Conservation (phyloP, 495 filamentous ascomycete genomes). For the Cercophora newfieldiana region DNA sequence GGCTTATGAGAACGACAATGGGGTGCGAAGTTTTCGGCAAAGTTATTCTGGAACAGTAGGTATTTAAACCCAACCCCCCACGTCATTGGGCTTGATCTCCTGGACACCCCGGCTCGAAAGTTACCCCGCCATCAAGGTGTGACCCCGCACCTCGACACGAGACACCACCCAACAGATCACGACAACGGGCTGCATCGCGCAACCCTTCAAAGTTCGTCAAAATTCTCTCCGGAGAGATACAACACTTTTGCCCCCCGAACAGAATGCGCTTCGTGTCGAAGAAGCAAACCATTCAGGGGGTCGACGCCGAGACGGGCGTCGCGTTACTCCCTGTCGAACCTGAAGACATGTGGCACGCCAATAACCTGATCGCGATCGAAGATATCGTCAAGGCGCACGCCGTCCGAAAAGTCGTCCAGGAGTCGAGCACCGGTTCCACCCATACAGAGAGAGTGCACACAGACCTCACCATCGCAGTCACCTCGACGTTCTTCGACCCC, state of each 20-base stretch:
- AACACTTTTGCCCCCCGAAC: neutral
- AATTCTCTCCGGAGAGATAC: neutral
- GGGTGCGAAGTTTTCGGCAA: too few relatives aligned
- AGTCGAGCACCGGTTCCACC: constrained; percentile 71
- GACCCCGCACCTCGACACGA: neutral
- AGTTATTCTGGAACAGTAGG: too few relatives aligned
- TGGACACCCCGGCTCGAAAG: neutral
- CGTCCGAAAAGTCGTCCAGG: constrained; percentile 73
- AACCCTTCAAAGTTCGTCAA: neutral
- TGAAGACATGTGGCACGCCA: constrained; percentile 99
- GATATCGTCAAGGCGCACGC: constrained; percentile 83
- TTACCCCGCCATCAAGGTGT: neutral
- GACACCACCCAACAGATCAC: neutral
- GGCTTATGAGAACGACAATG: too few relatives aligned
- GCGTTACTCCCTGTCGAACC: constrained; percentile 86
- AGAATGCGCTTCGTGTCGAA: constrained; percentile 32
- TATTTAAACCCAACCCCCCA: neutral
- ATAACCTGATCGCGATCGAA: constrained; percentile 83
- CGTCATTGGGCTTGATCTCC: neutral
- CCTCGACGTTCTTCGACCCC: constrained; percentile 85
- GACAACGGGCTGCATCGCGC: neutral
- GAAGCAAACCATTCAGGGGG: constrained; percentile 61
- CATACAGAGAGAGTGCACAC: constrained; percentile 72
- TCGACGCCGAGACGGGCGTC: constrained; percentile 71
- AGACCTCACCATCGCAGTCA: constrained; percentile 78